phyloP scores from a whole-genome alignment of 2,329 filamentous ascomycete genomes.

The Talaromyces albobiverticillius region DNA sequence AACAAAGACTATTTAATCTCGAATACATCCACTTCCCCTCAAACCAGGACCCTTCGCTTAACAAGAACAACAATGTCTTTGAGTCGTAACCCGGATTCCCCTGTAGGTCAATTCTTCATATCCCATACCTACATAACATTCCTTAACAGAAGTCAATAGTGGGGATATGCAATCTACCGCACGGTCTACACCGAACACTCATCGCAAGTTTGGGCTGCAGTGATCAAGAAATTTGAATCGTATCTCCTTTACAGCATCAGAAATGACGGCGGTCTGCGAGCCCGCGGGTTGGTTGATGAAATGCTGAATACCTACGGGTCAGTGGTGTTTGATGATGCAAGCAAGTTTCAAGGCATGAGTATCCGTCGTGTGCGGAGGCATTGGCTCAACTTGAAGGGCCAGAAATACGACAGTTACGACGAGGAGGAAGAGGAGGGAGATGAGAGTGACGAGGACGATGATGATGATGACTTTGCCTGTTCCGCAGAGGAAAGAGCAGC shows the following conservation, averaged over 20 bases:
- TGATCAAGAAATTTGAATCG: not conserved
- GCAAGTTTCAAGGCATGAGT: not conserved
- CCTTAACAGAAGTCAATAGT: no score
- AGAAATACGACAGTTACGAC: not conserved
- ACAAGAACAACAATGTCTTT: no score
- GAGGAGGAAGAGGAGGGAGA: not conserved
- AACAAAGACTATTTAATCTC: no score
- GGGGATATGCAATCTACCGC: not conserved
- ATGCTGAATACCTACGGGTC: not conserved
- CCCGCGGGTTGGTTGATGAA: not conserved
- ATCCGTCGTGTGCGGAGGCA: not conserved
- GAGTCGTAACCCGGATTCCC: no score
- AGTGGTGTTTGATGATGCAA: not conserved
- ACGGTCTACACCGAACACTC: not conserved
- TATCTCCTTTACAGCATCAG: not conserved
- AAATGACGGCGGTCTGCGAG: not conserved
- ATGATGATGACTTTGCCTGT: not conserved
- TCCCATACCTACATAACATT: no score
- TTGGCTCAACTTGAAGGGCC: not conserved
- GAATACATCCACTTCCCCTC: no score
- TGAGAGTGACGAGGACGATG: not conserved
- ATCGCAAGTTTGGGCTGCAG: not conserved
- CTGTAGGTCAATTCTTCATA: no score
- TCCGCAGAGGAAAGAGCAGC: not conserved
- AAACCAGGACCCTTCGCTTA: no score